Percentiles rank a stretch among this genome's conserved stretches.
phyloP scores from a whole-genome alignment of 2,329 filamentous ascomycete species.

The Lecanicillium sp. region DNA sequence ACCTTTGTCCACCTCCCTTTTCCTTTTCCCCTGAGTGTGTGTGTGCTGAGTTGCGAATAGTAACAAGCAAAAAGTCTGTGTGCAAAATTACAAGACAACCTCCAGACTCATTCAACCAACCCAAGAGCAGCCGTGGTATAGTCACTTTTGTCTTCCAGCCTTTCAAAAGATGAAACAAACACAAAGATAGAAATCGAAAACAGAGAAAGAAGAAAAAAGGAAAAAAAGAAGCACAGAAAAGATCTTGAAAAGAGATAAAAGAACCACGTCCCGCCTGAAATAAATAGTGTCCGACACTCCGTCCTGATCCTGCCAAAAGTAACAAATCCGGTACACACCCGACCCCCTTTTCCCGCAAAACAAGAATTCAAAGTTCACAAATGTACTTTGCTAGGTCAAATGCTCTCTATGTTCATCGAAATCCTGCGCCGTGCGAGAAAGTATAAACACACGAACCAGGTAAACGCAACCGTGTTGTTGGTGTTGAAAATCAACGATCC shows the following conservation, averaged over 20 bases:
- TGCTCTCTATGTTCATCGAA: conserved; percentile 33
- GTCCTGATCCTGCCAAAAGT: conserved; percentile 24
- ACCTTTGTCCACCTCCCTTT: conserved; percentile 5
- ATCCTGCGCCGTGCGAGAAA: conserved; percentile 14
- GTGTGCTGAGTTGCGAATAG: conserved; percentile 6
- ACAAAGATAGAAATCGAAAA: conserved; percentile 5
- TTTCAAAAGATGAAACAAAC: conserved; percentile 13
- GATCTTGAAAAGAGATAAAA: conserved; percentile 12
- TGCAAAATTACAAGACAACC: conserved; percentile 21
- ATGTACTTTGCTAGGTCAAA: conserved; percentile 36
- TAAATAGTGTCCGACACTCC: conserved; percentile 29
- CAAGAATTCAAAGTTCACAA: conserved; percentile 32
- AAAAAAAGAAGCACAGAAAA: conserved; percentile 14
- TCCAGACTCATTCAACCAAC: conserved; percentile 24
- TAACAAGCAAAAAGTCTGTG: conserved; percentile 22
- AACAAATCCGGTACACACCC: conserved; percentile 25
- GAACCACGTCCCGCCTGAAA: conserved; percentile 27
- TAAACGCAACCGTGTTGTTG: conserved; percentile 1
- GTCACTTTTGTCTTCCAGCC: conserved; percentile 34
- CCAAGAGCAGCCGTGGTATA: conserved; percentile 25
- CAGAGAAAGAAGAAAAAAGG: conserved; percentile 9
- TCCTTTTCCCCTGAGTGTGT: conserved; percentile 2
- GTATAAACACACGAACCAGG: background rate
- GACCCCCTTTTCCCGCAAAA: conserved; percentile 29
- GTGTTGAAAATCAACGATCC: conserved; percentile 1